phyloP scores from a whole-genome alignment of 352 stramenopile genomes.

The Thalassiosira livingstoniorum region DNA sequence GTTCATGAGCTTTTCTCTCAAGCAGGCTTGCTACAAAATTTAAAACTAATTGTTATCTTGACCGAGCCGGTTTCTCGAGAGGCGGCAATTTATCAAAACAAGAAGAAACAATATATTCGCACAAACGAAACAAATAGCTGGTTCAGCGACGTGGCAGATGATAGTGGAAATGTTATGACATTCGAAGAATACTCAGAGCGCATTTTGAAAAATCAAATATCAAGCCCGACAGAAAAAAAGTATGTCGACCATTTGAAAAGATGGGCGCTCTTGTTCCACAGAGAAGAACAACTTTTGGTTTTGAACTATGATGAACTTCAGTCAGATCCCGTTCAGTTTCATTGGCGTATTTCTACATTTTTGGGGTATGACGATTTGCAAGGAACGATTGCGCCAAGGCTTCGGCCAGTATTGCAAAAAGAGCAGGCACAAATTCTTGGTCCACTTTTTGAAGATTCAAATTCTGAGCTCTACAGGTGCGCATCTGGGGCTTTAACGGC shows the following conservation, averaged over 20 bases:
- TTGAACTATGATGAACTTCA: constrained; percentile 35
- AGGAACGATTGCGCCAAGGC: constrained; percentile 1
- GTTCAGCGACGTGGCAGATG: background rate
- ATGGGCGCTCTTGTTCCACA: background rate
- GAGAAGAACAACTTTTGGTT: constrained; percentile 29
- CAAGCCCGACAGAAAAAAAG: background rate
- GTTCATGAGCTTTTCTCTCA: constrained; percentile 15
- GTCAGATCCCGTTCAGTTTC: constrained; percentile 4
- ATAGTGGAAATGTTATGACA: background rate
- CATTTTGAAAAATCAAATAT: background rate
- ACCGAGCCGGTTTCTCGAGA: background rate
- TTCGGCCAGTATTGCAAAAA: background rate
- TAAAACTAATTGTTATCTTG: background rate
- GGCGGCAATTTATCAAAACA: background rate
- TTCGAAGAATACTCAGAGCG: background rate
- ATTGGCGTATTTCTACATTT: constrained; percentile 83
- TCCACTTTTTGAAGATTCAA: constrained; percentile 7
- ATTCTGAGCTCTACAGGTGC: constrained; percentile 13
- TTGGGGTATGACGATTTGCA: constrained; percentile 3
- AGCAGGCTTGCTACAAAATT: background rate
- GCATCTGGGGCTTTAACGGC: too few relatives aligned
- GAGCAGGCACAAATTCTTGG: background rate
- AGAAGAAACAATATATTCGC: background rate
- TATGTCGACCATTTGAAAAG: background rate
- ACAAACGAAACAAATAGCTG: background rate